Base-by-base conservation (phyloP, 495 filamentous ascomycete species). In the Aspergillus sclerotioniger region DNA sequence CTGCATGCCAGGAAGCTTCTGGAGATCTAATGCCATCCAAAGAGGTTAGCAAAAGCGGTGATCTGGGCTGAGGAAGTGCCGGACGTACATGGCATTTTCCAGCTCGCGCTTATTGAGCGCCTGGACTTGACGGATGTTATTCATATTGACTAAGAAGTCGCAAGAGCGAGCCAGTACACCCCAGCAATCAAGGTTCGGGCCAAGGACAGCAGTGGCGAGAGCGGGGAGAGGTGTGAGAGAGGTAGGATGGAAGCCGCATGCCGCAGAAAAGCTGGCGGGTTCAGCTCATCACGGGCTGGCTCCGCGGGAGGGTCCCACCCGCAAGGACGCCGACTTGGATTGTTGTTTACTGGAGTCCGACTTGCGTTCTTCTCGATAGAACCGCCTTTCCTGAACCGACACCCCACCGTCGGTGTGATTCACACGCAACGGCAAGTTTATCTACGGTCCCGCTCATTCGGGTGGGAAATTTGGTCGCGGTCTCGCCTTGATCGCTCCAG, bases 101-200 rank as follows among this genome's bases (percentile, higher is more conserved):
- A 98, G 88, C 75, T 99, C 94, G 58, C 88, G 86, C 80, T 96
- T 91, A 77, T 98, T 99, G 58, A 98, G 88, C 67, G 86, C 84
- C 72, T 96, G 89, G 61, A 97, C 90, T 61, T 90, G 85, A 63
- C 91, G 90, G 63, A 98, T 92, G 62, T 86, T 85, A 71, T 98
- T 96, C 94, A 98, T 98, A 33, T 54, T 17, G 41, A 48, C 0
- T 13, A 9, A 19, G 3, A 8, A 6, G 20, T 29, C 3, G 28
- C 6, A 3, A 3, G 10, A 6, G 19, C 4, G 48, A 25, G 12
- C 8, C 21, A 25, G 25, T 10, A 35, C 33, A 41, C 13, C 48
- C 25, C 21, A 54, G 35, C 20, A 29, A 47, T 17, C 31, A 17
- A 35, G 41, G 25, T 48, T 47, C 25, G 45, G 20, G 25, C 39